These are phyloP conservation scores for Prunus kanzakura DNA, from an alignment of 306 rosid genomes.

Conservation along the genomic window DNA sequence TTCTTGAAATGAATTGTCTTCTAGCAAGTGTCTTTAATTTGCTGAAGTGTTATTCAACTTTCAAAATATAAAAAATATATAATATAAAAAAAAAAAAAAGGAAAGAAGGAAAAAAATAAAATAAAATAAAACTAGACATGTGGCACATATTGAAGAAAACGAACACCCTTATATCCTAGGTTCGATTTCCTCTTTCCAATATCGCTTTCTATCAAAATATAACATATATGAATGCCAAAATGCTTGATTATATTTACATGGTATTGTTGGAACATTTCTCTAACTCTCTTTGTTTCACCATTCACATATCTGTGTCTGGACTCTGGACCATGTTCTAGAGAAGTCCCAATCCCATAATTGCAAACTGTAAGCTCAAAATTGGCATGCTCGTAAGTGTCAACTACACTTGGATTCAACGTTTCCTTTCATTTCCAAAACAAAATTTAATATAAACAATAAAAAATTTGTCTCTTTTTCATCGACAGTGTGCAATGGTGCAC, in stretches of 20 bases:
- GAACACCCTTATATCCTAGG: too few species aligned
- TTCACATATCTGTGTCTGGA: conserved; percentile 1
- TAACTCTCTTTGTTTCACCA: neutral
- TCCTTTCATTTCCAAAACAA: conserved; percentile 34
- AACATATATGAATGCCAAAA: too few species aligned
- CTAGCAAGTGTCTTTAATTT: too few species aligned
- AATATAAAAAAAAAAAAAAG: too few species aligned
- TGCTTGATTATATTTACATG: too few species aligned
- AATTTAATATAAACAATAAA: conserved; percentile 11
- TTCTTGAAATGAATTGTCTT: too few species aligned
- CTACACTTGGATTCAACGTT: conserved; percentile 6
- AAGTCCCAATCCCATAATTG: conserved; percentile 33
- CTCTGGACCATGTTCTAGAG: neutral
- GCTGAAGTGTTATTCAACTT: too few species aligned
- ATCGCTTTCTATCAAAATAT: too few species aligned
- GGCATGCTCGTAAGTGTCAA: conserved; percentile 8
- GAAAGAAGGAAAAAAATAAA: too few species aligned
- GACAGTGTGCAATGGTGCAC: conserved; percentile 39
- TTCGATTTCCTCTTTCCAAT: too few species aligned
- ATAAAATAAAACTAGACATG: neutral
- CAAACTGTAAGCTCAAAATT: conserved; percentile 10
- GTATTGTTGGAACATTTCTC: too few species aligned
- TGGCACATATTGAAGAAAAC: neutral
- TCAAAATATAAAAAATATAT: too few species aligned
- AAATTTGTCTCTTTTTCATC: conserved; percentile 44